Conservation (phyloP, 2,329 filamentous ascomycete genomes). For the Cordyceps cicadae region DNA sequence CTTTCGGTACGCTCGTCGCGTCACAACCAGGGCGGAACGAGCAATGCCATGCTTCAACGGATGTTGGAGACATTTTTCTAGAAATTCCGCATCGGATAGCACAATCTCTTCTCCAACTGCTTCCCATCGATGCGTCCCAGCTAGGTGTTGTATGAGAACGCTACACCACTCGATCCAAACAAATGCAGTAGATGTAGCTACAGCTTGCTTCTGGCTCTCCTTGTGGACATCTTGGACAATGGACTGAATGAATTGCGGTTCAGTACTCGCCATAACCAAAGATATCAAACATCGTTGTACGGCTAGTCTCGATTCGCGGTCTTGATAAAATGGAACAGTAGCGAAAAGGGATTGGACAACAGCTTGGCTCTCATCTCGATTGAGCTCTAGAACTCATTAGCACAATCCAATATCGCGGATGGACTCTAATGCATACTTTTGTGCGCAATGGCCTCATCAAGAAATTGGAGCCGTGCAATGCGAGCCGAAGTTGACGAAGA, state of each 20-base stretch:
- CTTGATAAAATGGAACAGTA: conserved; percentile 80
- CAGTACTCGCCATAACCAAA: conserved; percentile 50
- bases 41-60: conserved; percentile 55
- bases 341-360: conserved; percentile 71
- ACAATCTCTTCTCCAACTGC: conserved; percentile 59
- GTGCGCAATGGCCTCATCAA: conserved; percentile 49
- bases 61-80: conserved; percentile 71
- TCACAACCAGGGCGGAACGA: conserved; percentile 66
- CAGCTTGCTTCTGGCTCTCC: conserved; percentile 67
- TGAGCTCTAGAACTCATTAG: conserved; percentile 31
- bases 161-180: conserved; percentile 88
- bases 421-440: conserved; percentile 35
- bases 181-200: conserved; percentile 75
- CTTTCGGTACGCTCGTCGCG: conserved; percentile 70
- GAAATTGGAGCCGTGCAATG: conserved; percentile 42
- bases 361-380: conserved; percentile 39
- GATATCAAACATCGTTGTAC: conserved; percentile 71
- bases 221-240: conserved; percentile 60
- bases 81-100: conserved; percentile 58
- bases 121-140: conserved; percentile 53
- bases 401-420: background rate
- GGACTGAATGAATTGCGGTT: conserved; percentile 48
- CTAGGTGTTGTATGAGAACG: conserved; percentile 64
- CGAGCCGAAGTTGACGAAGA: conserved; percentile 55
- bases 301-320: conserved; percentile 73